phyloP scores from a whole-genome alignment of 176 grass and related monocot species.

The Hyparrhenia diplandra region DNA sequence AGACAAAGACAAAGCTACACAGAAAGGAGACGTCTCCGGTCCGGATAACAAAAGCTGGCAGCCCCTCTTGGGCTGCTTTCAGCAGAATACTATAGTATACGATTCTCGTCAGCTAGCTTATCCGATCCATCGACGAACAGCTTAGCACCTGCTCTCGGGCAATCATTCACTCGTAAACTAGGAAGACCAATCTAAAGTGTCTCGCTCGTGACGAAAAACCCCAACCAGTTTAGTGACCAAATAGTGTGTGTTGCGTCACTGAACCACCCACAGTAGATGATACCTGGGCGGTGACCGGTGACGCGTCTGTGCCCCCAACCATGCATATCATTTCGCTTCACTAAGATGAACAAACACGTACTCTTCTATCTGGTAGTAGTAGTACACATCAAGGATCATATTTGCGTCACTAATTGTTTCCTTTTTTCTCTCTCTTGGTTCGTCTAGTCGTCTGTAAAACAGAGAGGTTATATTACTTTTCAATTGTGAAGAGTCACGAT shows the following conservation, averaged over 20 bases:
- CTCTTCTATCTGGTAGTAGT: too few species aligned
- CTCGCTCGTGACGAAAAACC: background rate
- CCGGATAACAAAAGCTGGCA: slow-evolving; percentile 4
- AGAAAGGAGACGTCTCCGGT: background rate
- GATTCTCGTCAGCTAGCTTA: background rate
- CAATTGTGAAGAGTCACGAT: background rate
- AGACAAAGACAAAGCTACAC: background rate
- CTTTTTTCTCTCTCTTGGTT: background rate
- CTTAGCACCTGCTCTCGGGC: background rate
- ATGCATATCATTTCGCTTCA: background rate
- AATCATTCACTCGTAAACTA: background rate
- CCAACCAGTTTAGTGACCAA: background rate
- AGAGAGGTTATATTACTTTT: background rate
- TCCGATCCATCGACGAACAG: background rate
- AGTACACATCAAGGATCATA: background rate
- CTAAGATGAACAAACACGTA: background rate
- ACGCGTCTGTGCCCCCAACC: background rate
- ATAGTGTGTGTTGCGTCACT: background rate
- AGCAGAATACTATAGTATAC: background rate
- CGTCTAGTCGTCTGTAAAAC: background rate
- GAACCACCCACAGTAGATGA: background rate
- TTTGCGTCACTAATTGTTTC: background rate
- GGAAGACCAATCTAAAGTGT: background rate
- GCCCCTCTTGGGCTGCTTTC: background rate
- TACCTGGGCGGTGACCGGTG: background rate